Percentiles rank a stretch among this genome's conserved stretches.
Conservation (phyloP, 768 basidiomycete genomes). For the Xerocomus spinulosus region DNA sequence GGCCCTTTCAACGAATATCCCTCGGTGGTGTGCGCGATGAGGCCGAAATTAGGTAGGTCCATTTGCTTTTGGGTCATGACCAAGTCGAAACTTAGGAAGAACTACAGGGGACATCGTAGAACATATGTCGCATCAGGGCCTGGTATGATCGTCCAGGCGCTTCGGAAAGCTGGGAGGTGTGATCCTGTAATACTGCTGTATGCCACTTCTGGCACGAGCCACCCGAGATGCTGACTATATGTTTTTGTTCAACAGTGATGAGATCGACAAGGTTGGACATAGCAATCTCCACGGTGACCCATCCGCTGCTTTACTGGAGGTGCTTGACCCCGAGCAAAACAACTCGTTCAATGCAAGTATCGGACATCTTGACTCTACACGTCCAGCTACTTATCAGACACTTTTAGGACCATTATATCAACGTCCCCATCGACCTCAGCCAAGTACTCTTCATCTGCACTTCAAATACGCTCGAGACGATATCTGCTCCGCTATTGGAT, state of each 20-base stretch:
- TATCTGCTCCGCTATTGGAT: conserved; percentile 82
- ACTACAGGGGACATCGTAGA: conserved; percentile 53
- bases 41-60: conserved; percentile 58
- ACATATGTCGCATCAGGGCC: conserved; percentile 93
- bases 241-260: conserved; percentile 50
- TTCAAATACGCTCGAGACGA: conserved; percentile 85
- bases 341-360: conserved; percentile 64
- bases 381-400: background rate
- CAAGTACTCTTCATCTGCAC: conserved; percentile 92
- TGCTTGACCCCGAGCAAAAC: conserved; percentile 93
- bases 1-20: conserved; percentile 90
- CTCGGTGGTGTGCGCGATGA: conserved; percentile 93
- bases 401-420: conserved; percentile 82
- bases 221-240: background rate
- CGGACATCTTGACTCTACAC: background rate
- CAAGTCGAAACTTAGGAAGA: conserved; percentile 2
- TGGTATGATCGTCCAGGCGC: conserved; percentile 79
- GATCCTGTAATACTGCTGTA: conserved; percentile 78
- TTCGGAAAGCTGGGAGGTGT: conserved; percentile 74
- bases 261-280: conserved; percentile 87
- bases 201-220: conserved; percentile 12
- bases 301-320: conserved; percentile 84
- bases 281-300: conserved; percentile 92
- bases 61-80: conserved; percentile 5
- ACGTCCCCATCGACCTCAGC: conserved; percentile 82